These are phyloP conservation scores for Chlorophyllum brunneum DNA, from an alignment of 768 basidiomycete genomes.

Conservation along the genomic window DNA sequence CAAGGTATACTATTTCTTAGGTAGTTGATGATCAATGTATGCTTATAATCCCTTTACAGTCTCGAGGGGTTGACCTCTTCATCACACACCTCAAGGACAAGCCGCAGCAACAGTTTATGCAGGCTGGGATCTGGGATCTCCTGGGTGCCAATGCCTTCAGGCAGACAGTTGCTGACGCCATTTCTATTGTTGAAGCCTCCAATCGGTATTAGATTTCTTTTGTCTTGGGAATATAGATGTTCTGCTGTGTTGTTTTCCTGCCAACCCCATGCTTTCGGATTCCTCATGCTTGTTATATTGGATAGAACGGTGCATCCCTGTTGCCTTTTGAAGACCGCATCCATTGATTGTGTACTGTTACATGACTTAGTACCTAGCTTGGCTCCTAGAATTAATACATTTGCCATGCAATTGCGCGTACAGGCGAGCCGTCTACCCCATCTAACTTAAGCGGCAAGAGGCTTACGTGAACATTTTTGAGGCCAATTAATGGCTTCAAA, in stretches of 20 bases:
- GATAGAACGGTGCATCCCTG: not conserved
- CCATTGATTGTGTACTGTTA: not conserved
- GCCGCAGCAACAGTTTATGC: slow-evolving; percentile 39
- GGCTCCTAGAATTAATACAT: not conserved
- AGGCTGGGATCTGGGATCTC: slow-evolving; percentile 48
- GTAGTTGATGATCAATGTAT: not conserved
- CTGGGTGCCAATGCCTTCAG: slow-evolving; percentile 45
- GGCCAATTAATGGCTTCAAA: slow-evolving; percentile 35
- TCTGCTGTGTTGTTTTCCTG: not conserved
- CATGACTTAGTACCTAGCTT: not conserved
- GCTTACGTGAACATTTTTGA: slow-evolving; percentile 32
- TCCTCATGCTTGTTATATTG: not conserved
- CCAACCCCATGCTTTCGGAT: not conserved
- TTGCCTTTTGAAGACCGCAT: not conserved
- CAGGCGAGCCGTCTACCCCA: slow-evolving; percentile 63
- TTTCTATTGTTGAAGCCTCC: slow-evolving; percentile 34
- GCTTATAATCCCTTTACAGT: slow-evolving; percentile 26
- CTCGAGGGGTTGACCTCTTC: slow-evolving; percentile 46
- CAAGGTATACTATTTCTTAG: slow-evolving; percentile 38
- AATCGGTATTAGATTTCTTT: not conserved
- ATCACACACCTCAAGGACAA: slow-evolving; percentile 44
- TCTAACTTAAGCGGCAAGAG: slow-evolving; percentile 57
- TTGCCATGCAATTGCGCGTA: slow-evolving; percentile 61
- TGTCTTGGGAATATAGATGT: not conserved
- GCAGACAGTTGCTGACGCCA: slow-evolving; percentile 48